Percentiles rank a stretch among this genome's conserved stretches.
Evolutionary conservation across 139 green algal species (phyloP).

Genomic region (Chlamydomonas incerta): DNA sequence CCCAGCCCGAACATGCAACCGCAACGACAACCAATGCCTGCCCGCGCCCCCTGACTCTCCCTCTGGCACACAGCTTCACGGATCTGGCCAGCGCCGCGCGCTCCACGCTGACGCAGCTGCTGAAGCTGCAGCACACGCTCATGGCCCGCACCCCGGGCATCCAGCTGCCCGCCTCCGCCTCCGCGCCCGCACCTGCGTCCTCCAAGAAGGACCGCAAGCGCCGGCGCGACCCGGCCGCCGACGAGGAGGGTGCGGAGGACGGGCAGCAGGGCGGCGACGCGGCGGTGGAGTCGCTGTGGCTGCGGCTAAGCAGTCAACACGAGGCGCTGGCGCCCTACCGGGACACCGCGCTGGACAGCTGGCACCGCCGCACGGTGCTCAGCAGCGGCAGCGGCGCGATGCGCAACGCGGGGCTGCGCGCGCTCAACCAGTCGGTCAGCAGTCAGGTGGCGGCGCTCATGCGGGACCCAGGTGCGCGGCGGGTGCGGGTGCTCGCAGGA

Average conservation of each 20-base stretch:
- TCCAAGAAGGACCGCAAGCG: not conserved
- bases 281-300: constrained; percentile 55
- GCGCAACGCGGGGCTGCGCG: constrained; percentile 61
- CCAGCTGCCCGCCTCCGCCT: not conserved
- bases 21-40: too few species aligned
- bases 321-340: constrained; percentile 64
- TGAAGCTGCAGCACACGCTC: constrained; percentile 66
- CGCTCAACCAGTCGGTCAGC: constrained; percentile 82
- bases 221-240: constrained; percentile 21
- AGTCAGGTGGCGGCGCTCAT: constrained; percentile 62
- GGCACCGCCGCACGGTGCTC: constrained; percentile 85
- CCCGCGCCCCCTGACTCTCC: too few species aligned
- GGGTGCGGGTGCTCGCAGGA: not conserved
- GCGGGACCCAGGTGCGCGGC: constrained; percentile 38
- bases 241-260: not conserved
- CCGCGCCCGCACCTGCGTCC: not conserved
- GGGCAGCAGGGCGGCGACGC: not conserved
- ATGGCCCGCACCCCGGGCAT: constrained; percentile 57
- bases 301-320: constrained; percentile 34
- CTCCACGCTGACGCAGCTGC: constrained; percentile 52
- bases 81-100: constrained; percentile 40
- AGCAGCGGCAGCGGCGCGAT: constrained; percentile 57
- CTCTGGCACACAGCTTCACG: not conserved
- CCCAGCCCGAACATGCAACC: too few species aligned
- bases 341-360: constrained; percentile 82